A percentile compares a stretch with the other conserved stretches of the same genome.
phyloP scores from a whole-genome alignment of 2,329 filamentous ascomycete species.

The Anthostomella pinea region DNA sequence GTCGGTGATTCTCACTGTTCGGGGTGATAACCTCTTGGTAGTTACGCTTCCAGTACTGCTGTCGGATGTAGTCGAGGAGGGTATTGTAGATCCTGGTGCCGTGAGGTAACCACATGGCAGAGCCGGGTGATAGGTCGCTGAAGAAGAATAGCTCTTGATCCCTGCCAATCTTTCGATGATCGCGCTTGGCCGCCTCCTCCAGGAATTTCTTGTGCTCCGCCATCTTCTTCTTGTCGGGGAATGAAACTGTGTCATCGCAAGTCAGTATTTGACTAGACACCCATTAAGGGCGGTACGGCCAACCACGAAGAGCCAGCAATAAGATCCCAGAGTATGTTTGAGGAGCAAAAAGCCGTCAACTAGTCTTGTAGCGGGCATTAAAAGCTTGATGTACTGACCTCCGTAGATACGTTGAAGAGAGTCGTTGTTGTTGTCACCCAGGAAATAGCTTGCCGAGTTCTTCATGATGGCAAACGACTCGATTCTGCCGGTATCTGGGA shows the following conservation, averaged over 20 bases:
- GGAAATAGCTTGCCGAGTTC: constrained; percentile 76
- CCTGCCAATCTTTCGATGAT: constrained; percentile 88
- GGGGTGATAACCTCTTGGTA: constrained; percentile 95
- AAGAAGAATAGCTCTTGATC: constrained; percentile 99
- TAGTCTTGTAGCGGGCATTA: no score
- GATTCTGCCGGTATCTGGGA: constrained; percentile 88
- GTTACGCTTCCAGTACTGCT: constrained; percentile 88
- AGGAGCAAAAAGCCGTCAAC: no score
- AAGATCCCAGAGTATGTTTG: no score
- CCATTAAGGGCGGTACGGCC: no score
- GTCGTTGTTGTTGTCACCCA: constrained; percentile 90
- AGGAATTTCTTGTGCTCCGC: constrained; percentile 92
- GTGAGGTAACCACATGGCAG: constrained; percentile 87
- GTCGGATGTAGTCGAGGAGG: constrained; percentile 74
- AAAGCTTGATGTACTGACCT: no score
- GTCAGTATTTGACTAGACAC: no score
- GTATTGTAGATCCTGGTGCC: constrained; percentile 93
- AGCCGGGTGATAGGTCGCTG: constrained; percentile 88
- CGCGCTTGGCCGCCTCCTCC: constrained; percentile 95
- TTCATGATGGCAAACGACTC: constrained; percentile 94
- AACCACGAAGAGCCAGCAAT: no score
- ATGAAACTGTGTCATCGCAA: no score
- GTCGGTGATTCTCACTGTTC: no score
- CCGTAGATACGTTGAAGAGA: constrained; percentile 95
- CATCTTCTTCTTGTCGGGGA: constrained; percentile 92